Evolutionary conservation across 2,329 filamentous ascomycete species (phyloP), one percentile per base, ranked within the genome.

Genomic region (Stachybotrys chlorohalonatus): DNA sequence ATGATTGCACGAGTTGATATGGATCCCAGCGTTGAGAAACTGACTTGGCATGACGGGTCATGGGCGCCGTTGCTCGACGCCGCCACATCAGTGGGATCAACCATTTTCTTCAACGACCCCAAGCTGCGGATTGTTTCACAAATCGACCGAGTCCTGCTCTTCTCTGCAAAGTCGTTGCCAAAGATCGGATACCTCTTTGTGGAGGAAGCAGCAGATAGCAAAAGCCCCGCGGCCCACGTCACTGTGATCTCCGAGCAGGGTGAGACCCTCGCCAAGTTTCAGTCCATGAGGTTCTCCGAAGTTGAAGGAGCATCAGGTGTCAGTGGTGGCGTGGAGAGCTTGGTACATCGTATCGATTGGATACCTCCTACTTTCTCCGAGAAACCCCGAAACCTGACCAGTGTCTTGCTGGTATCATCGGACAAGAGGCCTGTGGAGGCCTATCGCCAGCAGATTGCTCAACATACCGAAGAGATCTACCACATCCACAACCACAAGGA

Each of bases 331-430:
- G 49, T 55, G 16, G 53, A 55, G 15, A 48, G 52, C 16, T 46
- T 57, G n/a, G 56, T 57, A 2, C 56, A 57, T 47, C 56, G 52
- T n/a, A 50, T 57, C 24, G 54, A 46, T 17, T 57, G 56, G 56
- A 31, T 49, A 4, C 53, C 53, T 11, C 47, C 49, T 7, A 30
- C 3, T 11, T 42, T 54, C 9, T 36, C 56, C 3, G 54, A 57
- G 52, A 47, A 50, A n/a, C 56, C 56, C n/a, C 46, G 49, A 7
- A 31, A 5, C 13, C 31, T 51, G 49, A 36, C 7, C 49, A 51
- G 39, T 16, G 49, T 51, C 11, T 6, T 51, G 11, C 13, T 51
- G 30, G 31, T 51, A 11, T 32, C 49, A 36, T 13, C 13, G 15
- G 49, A 51, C 16, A 8, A 32, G 49, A 51, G 7, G 11, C 49